Evolutionary conservation across 768 basidiomycete genomes (phyloP).

Genomic region (Sporobolomyces phaffii): DNA sequence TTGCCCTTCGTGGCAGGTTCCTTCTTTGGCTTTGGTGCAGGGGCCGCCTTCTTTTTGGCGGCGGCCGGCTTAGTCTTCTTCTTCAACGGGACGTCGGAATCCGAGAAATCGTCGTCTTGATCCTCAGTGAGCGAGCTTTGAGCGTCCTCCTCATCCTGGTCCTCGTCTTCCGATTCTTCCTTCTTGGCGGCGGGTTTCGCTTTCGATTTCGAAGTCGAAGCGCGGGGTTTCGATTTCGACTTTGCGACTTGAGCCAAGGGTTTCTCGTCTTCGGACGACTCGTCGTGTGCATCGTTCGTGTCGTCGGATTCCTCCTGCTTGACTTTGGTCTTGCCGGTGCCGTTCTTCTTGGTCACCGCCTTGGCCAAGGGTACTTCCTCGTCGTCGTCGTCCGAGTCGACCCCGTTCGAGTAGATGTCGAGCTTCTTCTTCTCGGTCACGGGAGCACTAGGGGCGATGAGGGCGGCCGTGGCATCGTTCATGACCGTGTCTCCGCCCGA

Average conservation of each 20-base stretch:
- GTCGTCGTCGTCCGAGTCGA: constrained; percentile 16
- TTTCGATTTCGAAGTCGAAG: constrained; percentile 29
- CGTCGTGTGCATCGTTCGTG: neutral
- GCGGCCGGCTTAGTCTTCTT: constrained; percentile 45
- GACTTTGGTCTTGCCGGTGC: constrained; percentile 49
- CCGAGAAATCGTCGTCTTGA: constrained; percentile 52
- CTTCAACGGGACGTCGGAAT: constrained; percentile 45
- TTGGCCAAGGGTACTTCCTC: constrained; percentile 24
- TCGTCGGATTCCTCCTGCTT: constrained; percentile 26
- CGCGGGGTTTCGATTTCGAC: constrained; percentile 21
- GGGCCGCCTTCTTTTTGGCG: constrained; percentile 31
- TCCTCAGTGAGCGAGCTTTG: neutral
- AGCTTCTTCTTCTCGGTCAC: constrained; percentile 16
- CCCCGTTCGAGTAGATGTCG: constrained; percentile 18
- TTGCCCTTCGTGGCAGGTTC: constrained; percentile 47
- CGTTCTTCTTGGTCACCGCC: constrained; percentile 43
- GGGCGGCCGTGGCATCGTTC: constrained; percentile 26
- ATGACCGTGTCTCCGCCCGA: constrained; percentile 27
- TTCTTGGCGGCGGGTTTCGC: constrained; percentile 46
- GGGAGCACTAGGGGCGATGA: constrained; percentile 6
- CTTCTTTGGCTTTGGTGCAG: constrained; percentile 30
- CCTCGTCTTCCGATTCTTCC: constrained; percentile 27
- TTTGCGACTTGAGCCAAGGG: constrained; percentile 31
- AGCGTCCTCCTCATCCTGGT: constrained; percentile 1
- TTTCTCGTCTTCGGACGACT: constrained; percentile 38